Evolutionary conservation across 1,139 yeast genomes (phyloP), one percentile per base, ranked within the genome.

Genomic region (Candida gigantensis): DNA sequence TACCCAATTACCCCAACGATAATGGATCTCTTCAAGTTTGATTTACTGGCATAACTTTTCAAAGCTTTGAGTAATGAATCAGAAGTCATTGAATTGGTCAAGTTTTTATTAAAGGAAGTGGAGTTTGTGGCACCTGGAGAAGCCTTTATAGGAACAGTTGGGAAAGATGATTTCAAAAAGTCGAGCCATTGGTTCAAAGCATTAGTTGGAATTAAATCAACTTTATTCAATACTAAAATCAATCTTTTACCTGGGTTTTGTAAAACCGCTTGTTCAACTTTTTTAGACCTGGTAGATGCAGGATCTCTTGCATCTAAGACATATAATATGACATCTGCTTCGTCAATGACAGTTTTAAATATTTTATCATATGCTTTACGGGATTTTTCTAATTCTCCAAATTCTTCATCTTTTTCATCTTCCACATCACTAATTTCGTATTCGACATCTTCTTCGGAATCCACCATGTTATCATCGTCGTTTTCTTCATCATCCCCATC

Each of bases 301-400:
- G 99, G 98, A 62, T 92, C 97, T 62, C 99, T 81, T 3, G 99
- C 96, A 65, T 92, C 99, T 55, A 92, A 70, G 15, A 92, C 97
- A 52, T 94, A 92, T 39, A 92, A 71, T 19, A 92, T 73, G 40
- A 92, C 97, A 62, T 90, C 97, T 2, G 96, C 72, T 19, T 89
- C 82, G 41, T 88, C 97, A 32, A 90, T 90, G 28, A 82, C 89
- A 4, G 81, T 66, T 57, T 82, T 83, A 68, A 84, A 84, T 35
- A 90, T 85, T 61, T 89, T 87, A 58, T 89, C 96, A 63, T 86
- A 92, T 9, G 96, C 94, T 59, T 85, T 89, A 59, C 97, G 79
- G 6, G 97, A 89, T 53, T 84, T 81, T 45, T 90, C 97, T 39
- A 64, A 50, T 30, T 60, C 71, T 11, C 60, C 52, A 13, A 46